Evolutionary conservation across 306 rosid species (phyloP).

Genomic region (Glycine tomentella): DNA sequence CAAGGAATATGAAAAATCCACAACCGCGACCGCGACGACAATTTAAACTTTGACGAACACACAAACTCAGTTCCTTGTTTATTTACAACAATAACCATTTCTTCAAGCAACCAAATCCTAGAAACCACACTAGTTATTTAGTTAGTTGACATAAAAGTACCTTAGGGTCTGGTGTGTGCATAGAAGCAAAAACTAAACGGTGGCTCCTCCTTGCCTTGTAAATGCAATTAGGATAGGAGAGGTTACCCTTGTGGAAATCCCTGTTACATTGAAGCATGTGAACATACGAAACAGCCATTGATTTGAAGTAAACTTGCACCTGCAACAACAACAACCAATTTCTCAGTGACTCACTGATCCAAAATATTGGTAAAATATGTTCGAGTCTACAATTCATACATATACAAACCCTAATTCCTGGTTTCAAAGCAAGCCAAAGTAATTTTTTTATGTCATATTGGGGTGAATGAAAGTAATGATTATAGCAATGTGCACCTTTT

Average conservation of each 20-base stretch:
- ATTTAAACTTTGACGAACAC: too few relatives aligned
- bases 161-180: conserved; percentile 54
- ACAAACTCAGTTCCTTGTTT: neutral
- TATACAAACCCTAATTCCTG: neutral
- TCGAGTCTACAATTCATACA: neutral
- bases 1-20: neutral
- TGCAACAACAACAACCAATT: conserved; percentile 24
- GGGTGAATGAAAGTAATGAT: neutral
- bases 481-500: too few relatives aligned
- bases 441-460: neutral
- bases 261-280: conserved; percentile 50
- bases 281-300: conserved; percentile 53
- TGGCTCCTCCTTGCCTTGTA: conserved; percentile 33
- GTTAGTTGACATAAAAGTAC: conserved; percentile 23
- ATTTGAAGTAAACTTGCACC: too few relatives aligned
- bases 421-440: neutral
- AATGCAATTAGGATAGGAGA: conserved; percentile 19
- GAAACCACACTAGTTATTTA: neutral
- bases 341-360: neutral
- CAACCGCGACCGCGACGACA: neutral
- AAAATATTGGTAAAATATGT: neutral
- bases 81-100: neutral
- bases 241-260: conserved; percentile 36
- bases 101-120: neutral
- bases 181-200: conserved; percentile 43